Base-by-base conservation (phyloP, 1,284 basidiomycete species). In the Porodaedalea pini region DNA sequence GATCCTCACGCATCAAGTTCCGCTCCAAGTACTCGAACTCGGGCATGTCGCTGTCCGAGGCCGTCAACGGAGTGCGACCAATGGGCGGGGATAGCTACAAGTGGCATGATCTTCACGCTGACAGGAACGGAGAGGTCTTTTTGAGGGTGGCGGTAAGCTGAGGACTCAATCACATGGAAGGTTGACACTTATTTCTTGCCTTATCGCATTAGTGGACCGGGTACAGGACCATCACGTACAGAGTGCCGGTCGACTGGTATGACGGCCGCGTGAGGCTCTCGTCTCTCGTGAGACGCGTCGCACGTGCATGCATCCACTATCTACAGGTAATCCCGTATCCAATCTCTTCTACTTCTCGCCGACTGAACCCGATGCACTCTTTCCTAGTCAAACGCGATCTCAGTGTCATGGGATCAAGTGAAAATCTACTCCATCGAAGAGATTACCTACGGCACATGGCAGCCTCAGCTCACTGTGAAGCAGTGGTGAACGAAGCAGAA, bases 371-470 rank as follows among this genome's bases (percentile, higher is more conserved):
- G 47, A 54, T 62, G 41, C 62, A 49, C 56, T 51, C 41, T 51
- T 48, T 50, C 49, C 50, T 62, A 78, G 85, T 75, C 81, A 10
- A 88, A 89, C 66, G 76, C 78, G 60, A 82, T 90, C 62, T 79
- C 83, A 17, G 77, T 87, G 54, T 75, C 79, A 17, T 86, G 81
- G 81, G 81, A 88, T 67, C 79, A 81, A 55, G 81, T 90, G 40
- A 77, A 86, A 58, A 74, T 90, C 37, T 84, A 87, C 65, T 82
- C 86, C 63, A 73, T 90, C 54, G 88, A 90, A 70, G 88, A 90
- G 68, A 71, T 82, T 32, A 71, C 78, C 1, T 75, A 80, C 60
- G 88, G 87, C 55, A 77, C 80, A 43, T 90, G 88, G 88, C 83
- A 86, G 67, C 86, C 74, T 1, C 70, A 72, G 6, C 67, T 80